Base-by-base conservation (phyloP, 805 yeast species). In the Barnettozyma pratensis region DNA sequence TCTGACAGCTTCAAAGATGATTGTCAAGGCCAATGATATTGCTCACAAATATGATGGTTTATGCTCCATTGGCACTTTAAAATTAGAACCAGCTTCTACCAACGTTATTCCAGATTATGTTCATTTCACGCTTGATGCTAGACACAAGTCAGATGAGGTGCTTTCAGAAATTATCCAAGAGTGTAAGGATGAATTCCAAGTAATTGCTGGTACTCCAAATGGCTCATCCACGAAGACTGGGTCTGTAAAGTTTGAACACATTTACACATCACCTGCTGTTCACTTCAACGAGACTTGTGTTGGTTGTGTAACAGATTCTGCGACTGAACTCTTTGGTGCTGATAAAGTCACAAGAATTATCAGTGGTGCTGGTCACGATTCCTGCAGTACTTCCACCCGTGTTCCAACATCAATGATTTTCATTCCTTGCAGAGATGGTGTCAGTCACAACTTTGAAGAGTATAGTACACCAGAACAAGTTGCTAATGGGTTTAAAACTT, bases 351-450 rank as follows among this genome's bases (percentile, higher is more conserved):
- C 71, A 38, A 72, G 68, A 37, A 80, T 82, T 45, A 73, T 75
- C 41, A 77, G 85, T 54, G 89, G 91, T 30, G 88, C 90, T 5
- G 88, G 87, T 8, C 91, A 84, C 55, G 91, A 84, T 59, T 80
- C 87, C 7, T 81, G 87, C 55, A 72, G 76, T 25, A 79, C 85
- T 2, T 71, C 78, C 7, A 56, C 67, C 6, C 69, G 72, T 41
- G 75, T 78, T 37, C 90, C 91, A 38, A 83, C 90, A 0, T 77
- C 87, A 2, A 84, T 84, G 89, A 77, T 84, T 34, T 84, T 84
- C 61, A 79, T 83, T 56, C 90, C 91, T 7, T 76, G 84, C 30
- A 75, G 68, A 53, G 83, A 79, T 56, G 89, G 89, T 26, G 69
- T 83, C 37, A 75, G 82, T 28, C 90, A 84, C 62, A 81, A 81